Base-by-base conservation (phyloP, 2,329 filamentous ascomycete species). In the Calonectria pauciramosa region DNA sequence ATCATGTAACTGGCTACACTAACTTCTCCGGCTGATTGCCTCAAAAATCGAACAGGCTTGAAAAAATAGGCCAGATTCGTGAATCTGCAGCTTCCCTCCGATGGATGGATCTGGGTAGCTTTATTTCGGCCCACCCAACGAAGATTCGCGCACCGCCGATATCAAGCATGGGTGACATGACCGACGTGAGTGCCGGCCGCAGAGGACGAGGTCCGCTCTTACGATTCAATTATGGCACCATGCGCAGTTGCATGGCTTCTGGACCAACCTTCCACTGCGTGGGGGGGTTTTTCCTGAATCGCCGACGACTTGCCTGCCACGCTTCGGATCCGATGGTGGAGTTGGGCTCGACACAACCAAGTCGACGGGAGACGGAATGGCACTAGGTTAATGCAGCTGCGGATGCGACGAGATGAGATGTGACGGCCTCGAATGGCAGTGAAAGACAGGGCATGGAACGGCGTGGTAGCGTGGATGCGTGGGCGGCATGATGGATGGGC, bases 311-410 rank as follows among this genome's bases (percentile, higher is more conserved):
- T 68, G 32, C 49, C 68, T 65, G 28, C 30, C 56, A 49, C 56
- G 32, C 54, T 20, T 70, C 71, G 67, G 71, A 73, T 73, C 67
- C 71, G 71, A 63, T 34, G 16, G 23, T 60, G 67, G 60, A 59
- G 13, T 26, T 70, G 60, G 52, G 20, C 36, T 59, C 41, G 23
- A 68, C 47, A 66, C 74, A 59, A 64, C 66, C 71, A 34, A 71
- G 54, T 20, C 65, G 41, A 49, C 67, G 41, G 64, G 67, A 56
- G 56, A 63, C 54, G 73, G 71, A 74, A 73, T 70, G 54, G 75
- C 68, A 67, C 75, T 70, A 70, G 73, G 70, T 77, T 64, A 65
- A 66, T 76, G 75, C 74, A 74, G 30, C 72, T 72, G 74, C 71
- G 54, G 60, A 56, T 64, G 66, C 71, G 60, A 73, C 63, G 41